These are phyloP conservation scores for Botryotinia convoluta DNA, from an alignment of 2,329 filamentous ascomycete species.

Conservation along the genomic window DNA sequence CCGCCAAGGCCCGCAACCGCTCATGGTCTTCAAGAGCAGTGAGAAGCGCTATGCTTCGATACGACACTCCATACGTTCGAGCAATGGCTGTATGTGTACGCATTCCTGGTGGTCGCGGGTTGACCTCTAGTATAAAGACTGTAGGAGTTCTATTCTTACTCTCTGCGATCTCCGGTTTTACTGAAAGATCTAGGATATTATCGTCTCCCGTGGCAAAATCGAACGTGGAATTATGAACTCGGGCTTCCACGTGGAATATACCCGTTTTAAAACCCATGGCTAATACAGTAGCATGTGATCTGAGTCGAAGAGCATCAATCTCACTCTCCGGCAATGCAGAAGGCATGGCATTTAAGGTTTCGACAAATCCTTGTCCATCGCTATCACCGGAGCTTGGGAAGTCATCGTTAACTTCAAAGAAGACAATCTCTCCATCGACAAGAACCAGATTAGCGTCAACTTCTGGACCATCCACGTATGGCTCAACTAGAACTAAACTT, in stretches of 20 bases:
- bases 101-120: background rate
- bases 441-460: background rate
- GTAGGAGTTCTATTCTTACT: background rate
- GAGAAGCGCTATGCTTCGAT: background rate
- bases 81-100: background rate
- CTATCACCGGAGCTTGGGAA: background rate
- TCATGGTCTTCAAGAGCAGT: background rate
- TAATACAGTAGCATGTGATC: background rate
- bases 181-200: background rate
- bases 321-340: background rate
- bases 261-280: background rate
- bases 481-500: background rate
- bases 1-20: background rate
- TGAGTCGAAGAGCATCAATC: background rate
- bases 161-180: background rate
- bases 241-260: background rate
- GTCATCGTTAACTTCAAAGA: constrained; percentile 7
- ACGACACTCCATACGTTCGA: background rate
- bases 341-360: background rate
- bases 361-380: background rate
- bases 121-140: background rate
- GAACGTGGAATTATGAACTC: background rate
- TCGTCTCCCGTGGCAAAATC: background rate
- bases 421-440: background rate
- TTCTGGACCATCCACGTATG: background rate